Conservation (phyloP, 2,329 filamentous ascomycete species). For the Penicillium sp. region DNA sequence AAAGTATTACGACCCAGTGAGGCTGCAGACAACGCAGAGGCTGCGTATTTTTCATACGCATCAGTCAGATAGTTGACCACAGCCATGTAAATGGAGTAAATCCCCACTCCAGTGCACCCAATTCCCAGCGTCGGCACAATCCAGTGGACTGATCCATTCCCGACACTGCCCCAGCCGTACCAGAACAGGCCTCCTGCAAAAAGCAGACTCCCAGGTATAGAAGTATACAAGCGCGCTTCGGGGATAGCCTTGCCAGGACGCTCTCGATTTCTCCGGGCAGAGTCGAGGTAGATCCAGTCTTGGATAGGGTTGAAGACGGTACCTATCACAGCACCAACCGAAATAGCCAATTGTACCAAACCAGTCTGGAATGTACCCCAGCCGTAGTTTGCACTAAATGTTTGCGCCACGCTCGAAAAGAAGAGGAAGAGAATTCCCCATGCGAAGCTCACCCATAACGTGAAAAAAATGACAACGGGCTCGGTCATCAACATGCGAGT, state of each 20-base stretch:
- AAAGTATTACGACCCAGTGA: slow-evolving; percentile 48
- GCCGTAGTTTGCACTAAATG: slow-evolving; percentile 40
- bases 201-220: slow-evolving; percentile 43
- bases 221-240: slow-evolving; percentile 46
- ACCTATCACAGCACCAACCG: slow-evolving; percentile 44
- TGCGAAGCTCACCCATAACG: slow-evolving; percentile 47
- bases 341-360: slow-evolving; percentile 45
- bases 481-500: slow-evolving; percentile 44
- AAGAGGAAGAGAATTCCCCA: slow-evolving; percentile 49
- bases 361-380: slow-evolving; percentile 39
- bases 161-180: slow-evolving; percentile 37
- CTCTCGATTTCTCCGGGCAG: slow-evolving; percentile 33
- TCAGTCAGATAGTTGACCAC: slow-evolving; percentile 53
- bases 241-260: slow-evolving; percentile 42
- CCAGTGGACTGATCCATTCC: slow-evolving; percentile 30
- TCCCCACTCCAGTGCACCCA: slow-evolving; percentile 42
- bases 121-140: slow-evolving; percentile 36
- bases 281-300: slow-evolving; percentile 29
- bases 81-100: slow-evolving; percentile 49
- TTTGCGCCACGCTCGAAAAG: slow-evolving; percentile 44
- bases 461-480: slow-evolving; percentile 47
- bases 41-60: slow-evolving; percentile 51
- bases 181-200: slow-evolving; percentile 38
- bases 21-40: slow-evolving; percentile 49
- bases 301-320: slow-evolving; percentile 45